Base-by-base conservation (phyloP, 2,329 filamentous ascomycete genomes). In the Monosporascus sp. region DNA sequence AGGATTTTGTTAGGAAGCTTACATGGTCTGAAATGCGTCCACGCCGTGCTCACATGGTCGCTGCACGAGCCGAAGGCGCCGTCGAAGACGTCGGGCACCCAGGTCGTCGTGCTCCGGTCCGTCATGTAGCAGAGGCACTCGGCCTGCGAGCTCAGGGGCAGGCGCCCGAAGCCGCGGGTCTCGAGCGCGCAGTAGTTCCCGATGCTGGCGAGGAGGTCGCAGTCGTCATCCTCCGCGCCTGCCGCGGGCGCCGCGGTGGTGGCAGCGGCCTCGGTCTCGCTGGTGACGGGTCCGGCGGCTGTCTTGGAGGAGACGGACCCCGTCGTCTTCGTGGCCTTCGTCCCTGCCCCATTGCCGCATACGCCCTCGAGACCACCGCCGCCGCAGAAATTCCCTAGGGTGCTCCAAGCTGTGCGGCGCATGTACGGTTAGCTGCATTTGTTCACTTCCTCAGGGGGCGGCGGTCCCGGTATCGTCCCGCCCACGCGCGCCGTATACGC, bases 111-210 rank as follows among this genome's bases (percentile, higher is more conserved):
- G 17, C 34, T 47, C 5, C 41, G 24, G 22, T 38, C 36, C 17
- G 51, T 45, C 17, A 36, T 47, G 49, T 51, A 56, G 27, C 54
- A 56, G 37, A 50, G 54, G 50, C 54, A 56, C 27, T 45, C 27
- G 38, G 52, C 54, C 31, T 52, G 52, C 11, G 52, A 49, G 49
- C 51, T 47, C 17, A 36, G 24, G 7, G 52, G 47, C 8, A 45
- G 49, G 3, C 18, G 25, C 3, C 36, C 37, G 36, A 54, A 50
- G 39, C 42, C 48, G 6, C 18, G 18, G 18, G 50, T 50, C 18
- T 46, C 47, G n/a, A 47, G 9, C 14, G 36, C 37, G 47, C 54
- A 56, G 9, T 37, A 25, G 7, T 20, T 36, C 7, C 47, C 39
- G 18, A 56, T 51, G 37, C 20, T 44, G 18, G 41, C 8, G 17